Conservation (phyloP, 805 yeast species). For the Ogataea polymorpha region DNA sequence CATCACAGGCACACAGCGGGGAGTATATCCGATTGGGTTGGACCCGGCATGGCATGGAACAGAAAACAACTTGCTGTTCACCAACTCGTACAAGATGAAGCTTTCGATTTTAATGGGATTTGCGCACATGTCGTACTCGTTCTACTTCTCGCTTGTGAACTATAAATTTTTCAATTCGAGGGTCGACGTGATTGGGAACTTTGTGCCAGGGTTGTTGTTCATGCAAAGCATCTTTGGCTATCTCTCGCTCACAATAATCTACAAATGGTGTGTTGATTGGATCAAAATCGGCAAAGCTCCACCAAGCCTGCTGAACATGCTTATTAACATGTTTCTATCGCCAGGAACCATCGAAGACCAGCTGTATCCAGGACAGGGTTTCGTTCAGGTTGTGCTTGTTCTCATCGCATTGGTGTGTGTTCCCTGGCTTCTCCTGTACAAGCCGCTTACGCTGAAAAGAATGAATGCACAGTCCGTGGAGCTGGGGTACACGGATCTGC, state of each 20-base stretch:
- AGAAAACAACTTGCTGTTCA: conserved; percentile 64
- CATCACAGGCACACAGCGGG: conserved; percentile 45
- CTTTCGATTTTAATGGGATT: conserved; percentile 73
- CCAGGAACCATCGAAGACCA: conserved; percentile 69
- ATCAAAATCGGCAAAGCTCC: conserved; percentile 57
- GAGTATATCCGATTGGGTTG: conserved; percentile 59
- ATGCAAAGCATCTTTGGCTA: conserved; percentile 79
- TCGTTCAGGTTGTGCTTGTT: conserved; percentile 56
- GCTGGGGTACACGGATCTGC: conserved; percentile 50
- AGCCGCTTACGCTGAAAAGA: conserved; percentile 47
- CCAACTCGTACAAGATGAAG: conserved; percentile 77
- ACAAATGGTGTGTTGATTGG: conserved; percentile 78
- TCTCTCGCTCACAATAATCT: conserved; percentile 59
- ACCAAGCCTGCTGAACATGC: conserved; percentile 71
- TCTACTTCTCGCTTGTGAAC: conserved; percentile 64
- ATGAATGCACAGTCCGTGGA: conserved; percentile 49
- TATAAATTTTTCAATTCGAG: conserved; percentile 52
- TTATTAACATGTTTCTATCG: conserved; percentile 70
- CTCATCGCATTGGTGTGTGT: conserved; percentile 63
- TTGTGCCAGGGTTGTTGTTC: conserved; percentile 68
- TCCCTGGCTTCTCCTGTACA: conserved; percentile 68
- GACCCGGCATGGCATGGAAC: conserved; percentile 83
- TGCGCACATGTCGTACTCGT: conserved; percentile 71
- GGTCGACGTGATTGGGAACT: conserved; percentile 69
- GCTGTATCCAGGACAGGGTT: conserved; percentile 62